Evolutionary conservation across 768 basidiomycete genomes (phyloP), one percentile per base, ranked within the genome.

Genomic region (Xanthoconium purpureum): DNA sequence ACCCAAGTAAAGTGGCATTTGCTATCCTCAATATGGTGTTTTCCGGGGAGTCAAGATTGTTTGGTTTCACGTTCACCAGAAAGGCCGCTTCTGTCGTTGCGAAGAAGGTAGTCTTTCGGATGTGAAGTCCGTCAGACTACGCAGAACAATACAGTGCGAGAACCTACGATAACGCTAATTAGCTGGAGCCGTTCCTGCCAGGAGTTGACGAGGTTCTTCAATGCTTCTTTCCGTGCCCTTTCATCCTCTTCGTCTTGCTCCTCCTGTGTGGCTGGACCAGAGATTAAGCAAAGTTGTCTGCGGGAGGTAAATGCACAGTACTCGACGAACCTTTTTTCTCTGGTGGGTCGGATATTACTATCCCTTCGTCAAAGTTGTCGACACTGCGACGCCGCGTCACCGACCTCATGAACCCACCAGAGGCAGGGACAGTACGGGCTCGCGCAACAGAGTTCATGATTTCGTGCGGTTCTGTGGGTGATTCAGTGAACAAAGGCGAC

Each of bases 141-240:
- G 35, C 24, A 28, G 11, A 37, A 39, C 3, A 44, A 10, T 6
- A 30, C 17, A 17, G 37, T 29, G 30, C 1, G 6, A 50, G 29
- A 36, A 72, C 81, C 63, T 40, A 84, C 84, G 50, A 84, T 82
- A 30, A 85, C 77, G 46, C 76, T 79, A 66, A 85, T 83, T 11
- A 85, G 70, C 67, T 84, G 83, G 43, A 85, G 73, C 28, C 83
- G 75, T 55, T 85, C 84, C 75, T 81, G 79, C 84, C 84, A 85
- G 3, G 81, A 80, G 61, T 78, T 77, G 17, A 83, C 75, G 4
- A 84, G 74, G 45, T 81, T 78, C 51, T 66, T 77, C 72, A 79
- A 72, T 4, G 78, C 80, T 46, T 75, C 72, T 58, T 70, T 72
- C 32, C 74, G 71, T 14, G 73, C 74, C 49, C 74, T 66, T 11